phyloP scores from a whole-genome alignment of 2,329 filamentous ascomycete genomes.

The Penicillium sp. region DNA sequence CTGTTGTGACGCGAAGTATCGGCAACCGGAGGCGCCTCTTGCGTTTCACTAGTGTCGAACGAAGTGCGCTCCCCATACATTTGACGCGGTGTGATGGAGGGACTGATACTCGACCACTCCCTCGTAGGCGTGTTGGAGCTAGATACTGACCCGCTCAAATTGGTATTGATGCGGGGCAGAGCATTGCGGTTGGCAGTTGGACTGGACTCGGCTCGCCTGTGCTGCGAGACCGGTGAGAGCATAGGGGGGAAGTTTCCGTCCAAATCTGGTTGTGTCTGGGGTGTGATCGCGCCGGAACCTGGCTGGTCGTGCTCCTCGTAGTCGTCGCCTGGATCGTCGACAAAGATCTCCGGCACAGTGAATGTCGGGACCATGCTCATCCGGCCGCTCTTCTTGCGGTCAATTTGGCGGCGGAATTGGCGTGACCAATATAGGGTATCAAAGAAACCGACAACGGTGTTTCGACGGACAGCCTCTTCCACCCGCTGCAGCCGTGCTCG shows the following conservation, averaged over 20 bases:
- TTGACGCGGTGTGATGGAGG: slow-evolving; percentile 38
- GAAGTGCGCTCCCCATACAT: slow-evolving; percentile 34
- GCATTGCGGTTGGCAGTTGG: slow-evolving; percentile 29
- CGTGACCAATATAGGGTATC: slow-evolving; percentile 87
- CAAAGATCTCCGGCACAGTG: slow-evolving; percentile 83
- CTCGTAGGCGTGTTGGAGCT: slow-evolving; percentile 35
- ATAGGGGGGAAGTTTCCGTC: slow-evolving; percentile 28
- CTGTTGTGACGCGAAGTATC: slow-evolving; percentile 63
- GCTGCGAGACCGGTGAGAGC: slow-evolving; percentile 34
- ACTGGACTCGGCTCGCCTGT: slow-evolving; percentile 31
- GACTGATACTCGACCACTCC: slow-evolving; percentile 57
- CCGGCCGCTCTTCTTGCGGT: slow-evolving; percentile 69
- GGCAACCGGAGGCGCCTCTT: slow-evolving; percentile 19
- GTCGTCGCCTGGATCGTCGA: slow-evolving; percentile 69
- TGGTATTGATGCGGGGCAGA: slow-evolving; percentile 51
- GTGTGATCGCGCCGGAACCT: slow-evolving; percentile 21
- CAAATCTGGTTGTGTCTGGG: slow-evolving; percentile 22
- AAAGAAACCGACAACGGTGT: slow-evolving; percentile 91
- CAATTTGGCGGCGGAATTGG: slow-evolving; percentile 72
- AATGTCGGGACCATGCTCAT: slow-evolving; percentile 78
- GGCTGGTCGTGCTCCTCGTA: slow-evolving; percentile 19
- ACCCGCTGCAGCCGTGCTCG: slow-evolving; percentile 88
- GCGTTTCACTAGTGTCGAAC: slow-evolving; percentile 29
- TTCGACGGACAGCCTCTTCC: slow-evolving; percentile 87
- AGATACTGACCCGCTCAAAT: slow-evolving; percentile 43